Conservation (phyloP, 768 basidiomycete genomes). For the Mycena pura region DNA sequence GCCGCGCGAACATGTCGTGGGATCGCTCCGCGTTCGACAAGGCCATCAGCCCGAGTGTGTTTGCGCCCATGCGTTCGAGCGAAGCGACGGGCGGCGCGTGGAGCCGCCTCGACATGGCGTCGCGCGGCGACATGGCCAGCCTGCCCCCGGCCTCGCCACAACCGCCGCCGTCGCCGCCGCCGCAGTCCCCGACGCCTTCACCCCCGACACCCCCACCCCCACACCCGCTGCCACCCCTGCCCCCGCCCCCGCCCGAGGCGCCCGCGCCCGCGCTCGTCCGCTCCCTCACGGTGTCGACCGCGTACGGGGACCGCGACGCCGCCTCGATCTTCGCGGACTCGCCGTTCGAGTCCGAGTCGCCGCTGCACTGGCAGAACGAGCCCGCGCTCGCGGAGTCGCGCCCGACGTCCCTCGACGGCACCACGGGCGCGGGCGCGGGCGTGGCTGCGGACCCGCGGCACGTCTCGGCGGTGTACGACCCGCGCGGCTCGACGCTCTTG, state of each 20-base stretch:
- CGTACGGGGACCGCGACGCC: background rate
- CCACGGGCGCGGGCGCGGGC: too few relatives aligned
- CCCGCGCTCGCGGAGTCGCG: slow-evolving; percentile 26
- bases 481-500: background rate
- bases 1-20: background rate
- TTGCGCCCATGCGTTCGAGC: background rate
- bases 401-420: slow-evolving; percentile 23
- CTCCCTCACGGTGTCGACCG: too few relatives aligned
- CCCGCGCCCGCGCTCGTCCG: too few relatives aligned
- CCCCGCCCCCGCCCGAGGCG: background rate
- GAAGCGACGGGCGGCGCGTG: slow-evolving; percentile 13
- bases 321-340: slow-evolving; percentile 21
- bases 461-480: background rate
- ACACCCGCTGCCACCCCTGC: too few relatives aligned
- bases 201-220: too few relatives aligned
- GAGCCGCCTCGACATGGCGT: slow-evolving; percentile 25
- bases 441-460: background rate
- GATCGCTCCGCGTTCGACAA: background rate
- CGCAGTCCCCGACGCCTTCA: background rate
- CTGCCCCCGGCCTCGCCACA: background rate
- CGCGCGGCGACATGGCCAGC: slow-evolving; percentile 15
- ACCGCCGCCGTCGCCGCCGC: background rate
- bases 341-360: slow-evolving; percentile 20
- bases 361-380: slow-evolving; percentile 25
- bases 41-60: background rate